phyloP scores from a whole-genome alignment of 371 early-diverging fungal species.

The Mucor indicus region DNA sequence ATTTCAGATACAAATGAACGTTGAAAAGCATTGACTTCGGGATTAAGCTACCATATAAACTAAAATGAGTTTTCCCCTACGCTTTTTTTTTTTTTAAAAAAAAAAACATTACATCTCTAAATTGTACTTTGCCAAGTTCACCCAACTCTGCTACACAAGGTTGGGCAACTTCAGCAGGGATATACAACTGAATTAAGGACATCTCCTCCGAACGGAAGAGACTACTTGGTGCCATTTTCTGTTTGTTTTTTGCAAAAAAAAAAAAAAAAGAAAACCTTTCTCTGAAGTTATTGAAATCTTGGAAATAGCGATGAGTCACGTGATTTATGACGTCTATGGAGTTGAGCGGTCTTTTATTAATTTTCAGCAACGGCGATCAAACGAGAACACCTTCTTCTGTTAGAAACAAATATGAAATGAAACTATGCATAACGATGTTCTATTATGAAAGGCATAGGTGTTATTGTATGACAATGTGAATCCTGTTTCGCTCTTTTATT shows the following conservation, averaged over 20 bases:
- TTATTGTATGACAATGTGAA: too few relatives aligned
- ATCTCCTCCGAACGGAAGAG: slow-evolving; percentile 97
- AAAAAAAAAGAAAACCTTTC: slow-evolving; percentile 1
- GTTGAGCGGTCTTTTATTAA: too few relatives aligned
- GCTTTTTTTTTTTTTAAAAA: background rate
- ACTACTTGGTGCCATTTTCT: slow-evolving; percentile 47
- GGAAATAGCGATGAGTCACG: background rate
- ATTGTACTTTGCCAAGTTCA: slow-evolving; percentile 91
- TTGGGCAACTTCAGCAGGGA: slow-evolving; percentile 94
- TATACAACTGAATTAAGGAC: slow-evolving; percentile 95
- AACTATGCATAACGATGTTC: too few relatives aligned
- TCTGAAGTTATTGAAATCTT: background rate
- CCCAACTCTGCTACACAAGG: slow-evolving; percentile 93
- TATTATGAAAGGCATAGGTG: too few relatives aligned
- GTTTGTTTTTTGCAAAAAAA: background rate
- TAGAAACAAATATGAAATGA: too few relatives aligned
- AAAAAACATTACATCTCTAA: slow-evolving; percentile 75
- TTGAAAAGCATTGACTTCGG: slow-evolving; percentile 94
- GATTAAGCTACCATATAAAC: slow-evolving; percentile 68
- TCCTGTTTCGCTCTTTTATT: too few relatives aligned
- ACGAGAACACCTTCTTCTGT: too few relatives aligned
- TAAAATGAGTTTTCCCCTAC: background rate
- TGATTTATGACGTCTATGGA: too few relatives aligned
- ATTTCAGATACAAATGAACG: slow-evolving; percentile 94
- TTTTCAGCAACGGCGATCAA: too few relatives aligned